These are phyloP conservation scores for Allantophomopsis cytisporea DNA, from an alignment of 2,329 filamentous ascomycete species.

Conservation along the genomic window DNA sequence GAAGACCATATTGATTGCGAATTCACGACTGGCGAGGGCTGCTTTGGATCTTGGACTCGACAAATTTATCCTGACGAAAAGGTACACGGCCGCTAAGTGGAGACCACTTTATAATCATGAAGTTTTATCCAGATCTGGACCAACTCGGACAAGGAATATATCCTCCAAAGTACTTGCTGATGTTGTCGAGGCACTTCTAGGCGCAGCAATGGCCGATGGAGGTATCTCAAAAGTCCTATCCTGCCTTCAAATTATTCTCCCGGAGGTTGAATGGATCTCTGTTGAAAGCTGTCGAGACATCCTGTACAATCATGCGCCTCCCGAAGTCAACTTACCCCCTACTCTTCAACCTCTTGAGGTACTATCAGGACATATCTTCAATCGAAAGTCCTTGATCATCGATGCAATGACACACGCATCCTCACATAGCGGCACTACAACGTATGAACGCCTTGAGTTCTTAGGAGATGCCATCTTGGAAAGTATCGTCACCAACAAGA, in stretches of 20 bases:
- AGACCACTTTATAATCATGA: constrained; percentile 43
- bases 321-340: constrained; percentile 21
- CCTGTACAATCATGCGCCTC: constrained; percentile 28
- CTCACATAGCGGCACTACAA: constrained; percentile 26
- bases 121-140: constrained; percentile 14
- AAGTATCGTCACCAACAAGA: constrained; percentile 50
- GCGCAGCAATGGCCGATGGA: constrained; percentile 57
- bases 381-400: constrained; percentile 50
- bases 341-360: constrained; percentile 40
- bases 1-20: constrained; percentile 62
- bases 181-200: constrained; percentile 75
- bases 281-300: constrained; percentile 24
- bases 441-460: constrained; percentile 70
- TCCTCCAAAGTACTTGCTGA: constrained; percentile 78
- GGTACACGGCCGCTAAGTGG: constrained; percentile 64
- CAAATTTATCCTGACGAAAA: constrained; percentile 54
- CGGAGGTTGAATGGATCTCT: constrained; percentile 39
- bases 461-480: constrained; percentile 80
- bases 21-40: constrained; percentile 55
- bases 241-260: constrained; percentile 55
- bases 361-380: constrained; percentile 61
- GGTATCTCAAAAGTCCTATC: constrained; percentile 46
- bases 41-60: constrained; percentile 52
- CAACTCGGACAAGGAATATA: constrained; percentile 22
- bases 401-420: constrained; percentile 77